These are phyloP conservation scores for Sporothrix humicola DNA, from an alignment of 2,329 filamentous ascomycete genomes.

Conservation along the genomic window DNA sequence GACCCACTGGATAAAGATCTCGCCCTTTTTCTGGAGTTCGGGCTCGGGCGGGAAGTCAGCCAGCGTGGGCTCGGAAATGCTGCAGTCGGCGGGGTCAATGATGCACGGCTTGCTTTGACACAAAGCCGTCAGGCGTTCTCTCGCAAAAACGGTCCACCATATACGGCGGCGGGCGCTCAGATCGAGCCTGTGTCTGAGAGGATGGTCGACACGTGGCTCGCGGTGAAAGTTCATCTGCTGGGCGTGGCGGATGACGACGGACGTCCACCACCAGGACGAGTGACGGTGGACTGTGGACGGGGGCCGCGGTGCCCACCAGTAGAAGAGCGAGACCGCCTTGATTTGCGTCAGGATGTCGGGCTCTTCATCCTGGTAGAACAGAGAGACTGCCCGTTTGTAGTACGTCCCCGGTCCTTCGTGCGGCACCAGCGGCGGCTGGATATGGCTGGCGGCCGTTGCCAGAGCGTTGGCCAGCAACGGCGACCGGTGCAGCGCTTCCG, in stretches of 20 bases:
- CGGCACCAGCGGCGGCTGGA: constrained; percentile 21
- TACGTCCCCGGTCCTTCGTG: constrained; percentile 24
- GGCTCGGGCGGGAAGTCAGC: constrained; percentile 21
- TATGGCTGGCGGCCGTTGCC: constrained; percentile 11
- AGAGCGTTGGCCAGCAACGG: constrained; percentile 27
- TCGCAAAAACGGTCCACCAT: constrained; percentile 27
- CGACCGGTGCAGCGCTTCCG: constrained; percentile 9
- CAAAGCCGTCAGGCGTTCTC: constrained; percentile 9
- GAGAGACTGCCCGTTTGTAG: constrained; percentile 14
- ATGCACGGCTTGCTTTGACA: constrained; percentile 29
- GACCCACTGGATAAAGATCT: constrained; percentile 32
- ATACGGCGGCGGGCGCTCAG: constrained; percentile 22
- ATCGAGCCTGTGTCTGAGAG: constrained; percentile 2
- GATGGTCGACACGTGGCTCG: constrained; percentile 20
- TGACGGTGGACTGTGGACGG: constrained; percentile 20
- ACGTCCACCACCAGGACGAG: constrained; percentile 31
- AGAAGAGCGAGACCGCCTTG: constrained; percentile 21
- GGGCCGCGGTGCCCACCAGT: constrained; percentile 28
- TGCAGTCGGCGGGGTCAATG: constrained; percentile 30
- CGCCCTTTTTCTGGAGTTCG: constrained; percentile 16
- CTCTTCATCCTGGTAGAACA: constrained; percentile 22
- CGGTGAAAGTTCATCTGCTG: constrained; percentile 32
- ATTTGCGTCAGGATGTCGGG: background rate
- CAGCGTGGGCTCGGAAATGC: constrained; percentile 22
- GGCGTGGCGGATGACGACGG: constrained; percentile 25